A percentile compares a stretch with the other conserved stretches of the same genome.
phyloP scores from a whole-genome alignment of 208 protist species.

The Wallacemonas sp. region DNA sequence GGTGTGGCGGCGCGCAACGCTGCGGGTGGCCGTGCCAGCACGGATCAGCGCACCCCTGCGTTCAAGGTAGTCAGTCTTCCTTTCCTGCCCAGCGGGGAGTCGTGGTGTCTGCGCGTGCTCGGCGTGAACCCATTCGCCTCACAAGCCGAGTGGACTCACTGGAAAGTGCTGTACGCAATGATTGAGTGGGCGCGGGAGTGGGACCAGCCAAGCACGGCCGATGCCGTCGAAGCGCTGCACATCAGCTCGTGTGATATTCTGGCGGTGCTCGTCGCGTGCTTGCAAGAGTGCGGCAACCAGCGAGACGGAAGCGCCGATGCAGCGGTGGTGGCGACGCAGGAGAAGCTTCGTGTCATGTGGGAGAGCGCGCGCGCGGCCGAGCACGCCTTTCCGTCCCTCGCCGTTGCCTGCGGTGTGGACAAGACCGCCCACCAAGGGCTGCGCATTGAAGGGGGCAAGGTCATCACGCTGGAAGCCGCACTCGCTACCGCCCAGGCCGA shows the following conservation, averaged over 20 bases:
- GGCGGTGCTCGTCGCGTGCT: neutral
- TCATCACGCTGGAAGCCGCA: conserved; percentile 8
- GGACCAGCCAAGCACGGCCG: neutral
- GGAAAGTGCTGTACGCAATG: conserved; percentile 6
- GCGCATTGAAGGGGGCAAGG: conserved; percentile 19
- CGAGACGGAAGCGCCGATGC: neutral
- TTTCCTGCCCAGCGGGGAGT: neutral
- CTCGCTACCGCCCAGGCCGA: neutral
- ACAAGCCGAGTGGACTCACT: neutral
- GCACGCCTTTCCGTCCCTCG: conserved; percentile 14
- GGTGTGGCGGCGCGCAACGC: neutral
- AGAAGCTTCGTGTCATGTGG: conserved; percentile 22
- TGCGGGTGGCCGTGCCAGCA: neutral
- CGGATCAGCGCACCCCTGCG: neutral
- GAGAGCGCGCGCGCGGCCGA: conserved; percentile 21
- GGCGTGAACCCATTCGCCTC: neutral
- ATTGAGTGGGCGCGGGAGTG: neutral
- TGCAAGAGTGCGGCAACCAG: neutral
- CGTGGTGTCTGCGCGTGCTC: neutral
- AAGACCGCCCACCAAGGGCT: conserved; percentile 20
- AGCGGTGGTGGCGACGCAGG: conserved; percentile 4
- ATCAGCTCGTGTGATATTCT: neutral
- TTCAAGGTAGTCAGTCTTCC: neutral
- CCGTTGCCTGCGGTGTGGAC: conserved; percentile 18
- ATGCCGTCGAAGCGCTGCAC: neutral